Evolutionary conservation across 139 green algal species (phyloP), one percentile per base, ranked within the genome.

Genomic region (Chlorella sp.): DNA sequence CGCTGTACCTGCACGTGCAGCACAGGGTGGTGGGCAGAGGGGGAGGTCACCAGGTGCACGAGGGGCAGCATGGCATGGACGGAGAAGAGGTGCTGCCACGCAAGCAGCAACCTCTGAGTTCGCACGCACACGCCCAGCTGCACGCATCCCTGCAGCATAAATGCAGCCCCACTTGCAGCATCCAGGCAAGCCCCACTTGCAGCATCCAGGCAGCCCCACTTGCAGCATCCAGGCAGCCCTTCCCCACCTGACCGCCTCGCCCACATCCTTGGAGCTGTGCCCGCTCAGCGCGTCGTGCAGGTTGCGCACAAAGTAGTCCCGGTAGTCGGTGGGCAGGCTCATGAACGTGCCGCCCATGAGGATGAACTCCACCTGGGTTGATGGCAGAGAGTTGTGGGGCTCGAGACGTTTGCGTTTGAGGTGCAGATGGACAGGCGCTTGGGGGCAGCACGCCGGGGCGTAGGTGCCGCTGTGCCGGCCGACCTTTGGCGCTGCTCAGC

Each of bases 321-420:
- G 92, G 88, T 99, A 99, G 38, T 99, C 97, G 32, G 83, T 43
- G 7, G 96, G 96, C 76, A 99, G 89, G 11, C 91, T 96, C 97
- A 99, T 99, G 91, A 99, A 99, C 56, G 97, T 99, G 72, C 97
- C 97, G n/a, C 97, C 96, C 97, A 99, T 99, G 3, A 99, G 90
- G 84, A 99, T 98, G 91, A 96, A 99, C 92, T 99, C 97, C 36
- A 98, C 96, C 91, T 94, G 54, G 20, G 68, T 5, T 4, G 38
- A 16, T 7, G 69, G 38, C 20, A 36, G 40, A 8, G 69, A 20
- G n/a, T n/a, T n/a, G n/a, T n/a, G n/a, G n/a, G n/a, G n/a, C n/a
- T n/a, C n/a, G n/a, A n/a, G n/a, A n/a, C n/a, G n/a, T n/a, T n/a
- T n/a, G n/a, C n/a, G n/a, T n/a, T n/a, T n/a, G n/a, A n/a, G n/a